phyloP scores from a whole-genome alignment of 441 rosid genomes.

The Aleurites moluccanus region DNA sequence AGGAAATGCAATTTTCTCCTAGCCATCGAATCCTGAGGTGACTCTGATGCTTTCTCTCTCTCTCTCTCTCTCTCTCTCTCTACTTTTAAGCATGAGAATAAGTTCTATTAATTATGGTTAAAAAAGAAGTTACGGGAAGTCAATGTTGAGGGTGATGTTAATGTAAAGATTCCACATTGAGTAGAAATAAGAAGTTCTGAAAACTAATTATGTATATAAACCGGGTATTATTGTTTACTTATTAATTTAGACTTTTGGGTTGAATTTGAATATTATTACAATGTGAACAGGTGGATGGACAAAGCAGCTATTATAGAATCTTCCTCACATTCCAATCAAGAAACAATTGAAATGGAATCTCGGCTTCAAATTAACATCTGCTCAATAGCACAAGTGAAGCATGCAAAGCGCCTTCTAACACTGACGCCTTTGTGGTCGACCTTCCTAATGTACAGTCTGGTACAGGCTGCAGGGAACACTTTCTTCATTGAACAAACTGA shows the following conservation, averaged over 20 bases:
- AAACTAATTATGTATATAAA: too few species aligned
- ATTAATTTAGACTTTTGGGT: too few species aligned
- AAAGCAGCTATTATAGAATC: conserved; percentile 4
- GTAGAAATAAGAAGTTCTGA: too few species aligned
- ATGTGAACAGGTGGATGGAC: conserved; percentile 5
- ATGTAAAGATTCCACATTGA: too few species aligned
- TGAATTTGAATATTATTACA: too few species aligned
- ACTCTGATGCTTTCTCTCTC: too few species aligned
- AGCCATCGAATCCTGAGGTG: background rate
- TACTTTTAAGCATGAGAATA: too few species aligned
- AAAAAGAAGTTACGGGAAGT: too few species aligned
- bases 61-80: too few species aligned
- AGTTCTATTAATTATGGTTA: too few species aligned
- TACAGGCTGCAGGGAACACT: conserved; percentile 5
- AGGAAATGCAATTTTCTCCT: background rate
- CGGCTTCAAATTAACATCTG: background rate
- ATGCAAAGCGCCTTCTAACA: background rate
- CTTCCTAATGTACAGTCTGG: background rate
- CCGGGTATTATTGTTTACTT: too few species aligned
- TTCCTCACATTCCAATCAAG: background rate
- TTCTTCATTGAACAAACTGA: conserved; percentile 13
- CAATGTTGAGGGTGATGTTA: too few species aligned
- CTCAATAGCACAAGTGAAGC: background rate
- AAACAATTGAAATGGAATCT: background rate
- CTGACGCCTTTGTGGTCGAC: background rate